Percentiles rank a stretch among this genome's conserved stretches.
Conservation (phyloP, 2,329 filamentous ascomycete species). For the Penicillium vulpinum region DNA sequence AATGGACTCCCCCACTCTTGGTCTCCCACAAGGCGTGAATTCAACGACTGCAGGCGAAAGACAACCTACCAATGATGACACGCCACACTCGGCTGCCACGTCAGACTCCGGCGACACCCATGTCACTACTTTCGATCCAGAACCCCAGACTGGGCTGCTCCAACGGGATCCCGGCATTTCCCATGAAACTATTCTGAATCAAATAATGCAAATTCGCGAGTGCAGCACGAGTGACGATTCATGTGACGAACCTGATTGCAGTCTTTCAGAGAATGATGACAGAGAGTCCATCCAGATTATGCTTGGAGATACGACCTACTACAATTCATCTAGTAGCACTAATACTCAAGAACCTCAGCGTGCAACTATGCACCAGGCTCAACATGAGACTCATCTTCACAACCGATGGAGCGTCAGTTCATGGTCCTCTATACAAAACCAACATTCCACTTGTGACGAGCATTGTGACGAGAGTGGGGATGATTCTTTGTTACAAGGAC, state of each 20-base stretch:
- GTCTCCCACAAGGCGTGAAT: conserved; percentile 24
- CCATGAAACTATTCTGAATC: conserved; percentile 47
- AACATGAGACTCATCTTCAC: conserved; percentile 20
- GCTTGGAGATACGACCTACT: conserved; percentile 49
- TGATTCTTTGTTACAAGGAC: conserved; percentile 28
- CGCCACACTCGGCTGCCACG: conserved; percentile 53
- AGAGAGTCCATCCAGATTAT: conserved; percentile 59
- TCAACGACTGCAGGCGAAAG: conserved; percentile 5
- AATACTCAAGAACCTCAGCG: conserved; percentile 33
- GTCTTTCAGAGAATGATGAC: conserved; percentile 51
- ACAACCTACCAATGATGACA: conserved; percentile 4
- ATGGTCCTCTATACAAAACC: conserved; percentile 44
- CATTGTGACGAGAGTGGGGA: conserved; percentile 41
- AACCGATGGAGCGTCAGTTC: conserved; percentile 49
- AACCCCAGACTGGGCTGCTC: conserved; percentile 63
- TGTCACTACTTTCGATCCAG: conserved; percentile 63
- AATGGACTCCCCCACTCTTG: conserved; percentile 48
- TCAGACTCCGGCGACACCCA: conserved; percentile 63
- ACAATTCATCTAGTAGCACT: conserved; percentile 33
- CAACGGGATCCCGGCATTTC: conserved; percentile 32
- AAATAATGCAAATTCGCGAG: conserved; percentile 52
- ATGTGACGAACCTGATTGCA: conserved; percentile 40
- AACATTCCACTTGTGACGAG: conserved; percentile 34
- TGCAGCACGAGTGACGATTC: conserved; percentile 46
- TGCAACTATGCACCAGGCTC: conserved; percentile 21